phyloP scores from a whole-genome alignment of 192 early-diverging fungal species.

The Irineochytrium annulatum region DNA sequence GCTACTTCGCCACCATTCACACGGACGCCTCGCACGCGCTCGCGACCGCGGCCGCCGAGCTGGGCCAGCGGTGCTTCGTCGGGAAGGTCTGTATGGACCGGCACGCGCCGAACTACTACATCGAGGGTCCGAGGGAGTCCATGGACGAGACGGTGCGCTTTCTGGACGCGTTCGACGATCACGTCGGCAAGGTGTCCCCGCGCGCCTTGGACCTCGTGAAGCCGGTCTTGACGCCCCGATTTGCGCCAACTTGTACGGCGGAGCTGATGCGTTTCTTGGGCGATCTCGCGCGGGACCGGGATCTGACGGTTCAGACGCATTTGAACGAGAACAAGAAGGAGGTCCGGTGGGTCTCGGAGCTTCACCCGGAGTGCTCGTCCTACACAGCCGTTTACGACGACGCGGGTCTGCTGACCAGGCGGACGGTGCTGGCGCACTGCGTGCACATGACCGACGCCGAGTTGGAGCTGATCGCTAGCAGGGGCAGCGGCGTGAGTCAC shows the following conservation, averaged over 20 bases:
- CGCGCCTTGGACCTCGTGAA: constrained; percentile 22
- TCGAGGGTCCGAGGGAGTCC: constrained; percentile 68
- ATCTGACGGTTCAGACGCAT: constrained; percentile 88
- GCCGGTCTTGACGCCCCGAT: constrained; percentile 91
- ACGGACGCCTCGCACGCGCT: constrained; percentile 67
- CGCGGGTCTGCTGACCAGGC: constrained; percentile 65
- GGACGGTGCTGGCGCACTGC: constrained; percentile 90
- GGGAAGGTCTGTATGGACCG: constrained; percentile 98
- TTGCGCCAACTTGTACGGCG: constrained; percentile 78
- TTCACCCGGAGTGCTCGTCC: constrained; percentile 63
- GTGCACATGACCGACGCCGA: constrained; percentile 80
- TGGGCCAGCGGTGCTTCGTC: constrained; percentile 89
- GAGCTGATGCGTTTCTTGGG: constrained; percentile 67
- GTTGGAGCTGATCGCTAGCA: constrained; percentile 54
- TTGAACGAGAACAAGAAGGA: constrained; percentile 81
- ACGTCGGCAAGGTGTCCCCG: constrained; percentile 21
- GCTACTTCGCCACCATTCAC: constrained; percentile 91
- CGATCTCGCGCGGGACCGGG: constrained; percentile 53
- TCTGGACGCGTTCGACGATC: no score
- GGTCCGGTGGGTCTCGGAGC: constrained; percentile 63
- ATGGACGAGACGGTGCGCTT: constrained; percentile 58
- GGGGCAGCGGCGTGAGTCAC: constrained; percentile 77
- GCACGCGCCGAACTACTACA: constrained; percentile 74
- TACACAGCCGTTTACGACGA: constrained; percentile 80
- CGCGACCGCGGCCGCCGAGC: constrained; percentile 59